Evolutionary conservation across 345 rosid genomes (phyloP), one percentile per base, ranked within the genome.

Genomic region (Sisymbrium altissimum): DNA sequence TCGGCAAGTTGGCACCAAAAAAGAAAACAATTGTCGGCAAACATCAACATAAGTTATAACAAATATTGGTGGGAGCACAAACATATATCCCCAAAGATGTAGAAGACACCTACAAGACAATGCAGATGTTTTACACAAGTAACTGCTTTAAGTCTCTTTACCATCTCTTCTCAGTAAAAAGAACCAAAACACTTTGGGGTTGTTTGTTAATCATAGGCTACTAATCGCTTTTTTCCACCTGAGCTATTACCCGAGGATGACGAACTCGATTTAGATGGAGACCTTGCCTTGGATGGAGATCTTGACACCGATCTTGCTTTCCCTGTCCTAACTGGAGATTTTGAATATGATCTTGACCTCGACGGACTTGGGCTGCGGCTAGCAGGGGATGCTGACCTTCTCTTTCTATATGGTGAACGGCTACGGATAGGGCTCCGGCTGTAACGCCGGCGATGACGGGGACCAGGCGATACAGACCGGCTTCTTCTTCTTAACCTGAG

Each of bases 401-500:
- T 82, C 83, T 77, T 80, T 50, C 41, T 83, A 18, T 45, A 76
- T 62, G 81, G 88, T 4, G 92, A 85, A 39, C 81, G 89, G 78
- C 90, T 84, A 33, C 82, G 84, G 71, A 74, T 64, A 15, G 88
- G 91, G 79, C 89, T 89, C 15, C 82, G 89, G 68, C 86, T 87
- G 70, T 70, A 75, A 6, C 89, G 84, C 50, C 89, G 80, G 5
- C 86, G 86, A 58, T 82, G 75, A 32, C 86, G 87, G 10, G 88
- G 89, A 71, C 92, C 82, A 23, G 80, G 88, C 45, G 97, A 86
- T 61, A 78, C 70, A 69, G 96, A 87, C 5, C 81, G 87, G 64
- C 95, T 91, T 45, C 85, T 89, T 81, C 98, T 88, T 79, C 96
- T 87, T 67, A 84, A 69, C 78, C 97, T 88, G 58, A 83, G 81